Percentiles rank a stretch among this genome's conserved stretches.
Conservation (phyloP, 2,329 filamentous ascomycete genomes). For the Cercospora zeina region DNA sequence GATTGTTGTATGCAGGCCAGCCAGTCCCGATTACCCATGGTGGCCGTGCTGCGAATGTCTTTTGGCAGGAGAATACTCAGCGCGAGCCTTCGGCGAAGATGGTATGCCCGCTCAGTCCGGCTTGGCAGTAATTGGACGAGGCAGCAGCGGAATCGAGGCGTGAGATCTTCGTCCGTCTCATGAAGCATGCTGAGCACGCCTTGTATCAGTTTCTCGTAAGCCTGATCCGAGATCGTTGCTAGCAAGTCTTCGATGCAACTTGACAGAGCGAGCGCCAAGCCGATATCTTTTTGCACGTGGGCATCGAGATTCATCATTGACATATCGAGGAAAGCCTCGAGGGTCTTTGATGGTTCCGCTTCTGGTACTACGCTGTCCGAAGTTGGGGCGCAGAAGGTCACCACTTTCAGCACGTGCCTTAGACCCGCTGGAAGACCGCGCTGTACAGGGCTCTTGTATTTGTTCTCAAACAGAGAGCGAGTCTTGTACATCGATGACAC, state of each 20-base stretch:
- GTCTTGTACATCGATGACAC: conserved; percentile 29
- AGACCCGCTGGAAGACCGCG: conserved; percentile 24
- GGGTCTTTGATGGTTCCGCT: conserved; percentile 22
- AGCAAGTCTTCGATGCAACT: conserved; percentile 31
- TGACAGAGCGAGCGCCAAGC: conserved; percentile 20
- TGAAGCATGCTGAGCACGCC: conserved; percentile 22
- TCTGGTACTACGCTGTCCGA: conserved; percentile 23
- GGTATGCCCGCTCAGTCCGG: conserved; percentile 53
- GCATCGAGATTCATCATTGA: conserved; percentile 36
- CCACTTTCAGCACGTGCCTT: conserved; percentile 21
- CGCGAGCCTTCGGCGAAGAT: conserved; percentile 67
- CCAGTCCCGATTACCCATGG: conserved; percentile 23
- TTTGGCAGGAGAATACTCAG: conserved; percentile 60
- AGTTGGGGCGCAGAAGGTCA: conserved; percentile 23
- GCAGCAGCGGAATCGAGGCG: conserved; percentile 53
- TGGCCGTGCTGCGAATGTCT: neutral
- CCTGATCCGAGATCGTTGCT: conserved; percentile 23
- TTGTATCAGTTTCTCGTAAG: conserved; percentile 23
- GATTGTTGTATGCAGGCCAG: conserved; percentile 31
- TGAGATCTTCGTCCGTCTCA: conserved; percentile 16
- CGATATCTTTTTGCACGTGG: conserved; percentile 24
- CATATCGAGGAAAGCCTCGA: conserved; percentile 32
- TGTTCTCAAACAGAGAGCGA: conserved; percentile 25
- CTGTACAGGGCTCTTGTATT: conserved; percentile 16
- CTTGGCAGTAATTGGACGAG: conserved; percentile 62